Base-by-base conservation (phyloP, 202 grass and related monocot species). In the Panicum hallii region DNA sequence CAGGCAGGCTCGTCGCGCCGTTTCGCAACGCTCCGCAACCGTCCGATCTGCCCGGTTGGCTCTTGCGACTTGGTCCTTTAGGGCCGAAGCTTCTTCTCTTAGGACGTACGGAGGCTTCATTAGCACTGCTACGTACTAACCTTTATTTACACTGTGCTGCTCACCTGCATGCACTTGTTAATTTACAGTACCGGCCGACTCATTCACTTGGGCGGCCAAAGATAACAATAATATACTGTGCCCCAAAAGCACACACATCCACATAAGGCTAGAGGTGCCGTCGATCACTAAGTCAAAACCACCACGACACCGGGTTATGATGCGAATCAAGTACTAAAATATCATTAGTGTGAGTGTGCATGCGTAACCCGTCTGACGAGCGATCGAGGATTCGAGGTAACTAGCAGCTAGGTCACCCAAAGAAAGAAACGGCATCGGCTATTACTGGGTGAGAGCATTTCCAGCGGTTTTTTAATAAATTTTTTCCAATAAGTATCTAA, bases 21-120 rank as follows among this genome's bases (percentile, higher is more conserved):
- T 75, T 87, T 87, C 85, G 45, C 70, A 75, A 75, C 50, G 47
- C 67, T 87, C 81, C 85, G 45, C 70, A 75, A 75, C 85, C 32
- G 84, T 81, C 48, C 56, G 77, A 58, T 75, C 77, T 48, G 77
- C 40, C 68, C 8, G 3, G 2, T 20, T 32, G 49, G 40, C 8
- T 80, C 65, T 57, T 81, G 65, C 64, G 41, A 32, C 15, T 70
- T 56, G 50, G 79, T 77, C 74, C 54, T 44, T 60, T 76, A 42
- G 54, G 74, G 0, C 48, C 20, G 12, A 7, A 38, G 0, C 68
- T 71, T 71, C 44, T 3, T 0, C 28, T n/a, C 9, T 9, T 19
- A n/a, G 0, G 58, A 6, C 23, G 26, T 26, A 1, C 26, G 9
- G 46, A 36, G 57, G 72, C 72, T 75, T 75, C 11, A 42, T 7